Conservation (phyloP, 345 rosid species). For the Jatropha curcas region DNA sequence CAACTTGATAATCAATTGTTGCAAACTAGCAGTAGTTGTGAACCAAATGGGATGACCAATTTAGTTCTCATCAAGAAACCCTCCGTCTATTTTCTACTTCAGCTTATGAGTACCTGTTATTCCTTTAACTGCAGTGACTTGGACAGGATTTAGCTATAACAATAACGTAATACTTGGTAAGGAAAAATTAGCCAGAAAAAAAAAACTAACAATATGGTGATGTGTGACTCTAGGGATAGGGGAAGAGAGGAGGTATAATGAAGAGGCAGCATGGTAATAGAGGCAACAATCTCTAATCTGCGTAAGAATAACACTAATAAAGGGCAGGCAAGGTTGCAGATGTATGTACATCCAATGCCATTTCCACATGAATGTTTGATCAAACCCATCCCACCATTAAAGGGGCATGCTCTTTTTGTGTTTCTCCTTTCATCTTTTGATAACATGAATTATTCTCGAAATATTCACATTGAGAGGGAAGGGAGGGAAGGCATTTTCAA, state of each 20-base stretch:
- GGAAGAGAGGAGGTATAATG: no score
- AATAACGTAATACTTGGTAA: conserved; percentile 41
- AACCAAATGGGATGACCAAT: conserved; percentile 77
- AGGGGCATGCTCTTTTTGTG: neutral
- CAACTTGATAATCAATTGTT: conserved; percentile 69
- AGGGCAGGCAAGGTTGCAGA: neutral
- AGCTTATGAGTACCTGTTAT: conserved; percentile 16
- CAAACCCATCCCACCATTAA: neutral
- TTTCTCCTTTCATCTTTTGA: neutral
- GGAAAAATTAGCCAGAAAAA: no score
- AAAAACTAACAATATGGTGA: no score
- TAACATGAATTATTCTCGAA: neutral
- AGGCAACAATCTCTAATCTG: neutral
- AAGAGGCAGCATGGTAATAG: no score
- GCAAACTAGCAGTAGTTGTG: conserved; percentile 68
- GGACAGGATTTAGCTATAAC: conserved; percentile 41
- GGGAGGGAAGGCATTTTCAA: neutral
- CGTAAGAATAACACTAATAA: neutral
- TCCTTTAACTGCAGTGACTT: conserved; percentile 29
- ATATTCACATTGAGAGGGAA: neutral
- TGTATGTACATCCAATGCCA: neutral
- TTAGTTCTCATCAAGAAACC: conserved; percentile 46
- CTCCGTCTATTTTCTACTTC: conserved; percentile 34
- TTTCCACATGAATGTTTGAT: no score
- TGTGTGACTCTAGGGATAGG: no score